phyloP scores from a whole-genome alignment of 2,329 filamentous ascomycete genomes.

The Massarina eburnea region DNA sequence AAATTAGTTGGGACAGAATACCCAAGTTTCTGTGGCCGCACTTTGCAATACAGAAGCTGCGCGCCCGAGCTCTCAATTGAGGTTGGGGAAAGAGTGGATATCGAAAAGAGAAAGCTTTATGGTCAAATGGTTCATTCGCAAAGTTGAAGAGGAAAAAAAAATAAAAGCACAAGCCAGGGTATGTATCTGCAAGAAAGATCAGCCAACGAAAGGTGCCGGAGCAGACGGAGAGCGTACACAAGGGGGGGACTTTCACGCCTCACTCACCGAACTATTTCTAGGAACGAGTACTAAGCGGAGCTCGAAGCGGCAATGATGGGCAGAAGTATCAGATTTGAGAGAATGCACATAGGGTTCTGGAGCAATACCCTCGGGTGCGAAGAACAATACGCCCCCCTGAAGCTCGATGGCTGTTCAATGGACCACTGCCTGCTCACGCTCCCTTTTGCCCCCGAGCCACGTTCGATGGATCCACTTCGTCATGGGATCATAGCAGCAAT shows the following conservation, averaged over 20 bases:
- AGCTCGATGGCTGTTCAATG: background rate
- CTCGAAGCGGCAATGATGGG: background rate
- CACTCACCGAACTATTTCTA: background rate
- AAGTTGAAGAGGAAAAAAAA: background rate
- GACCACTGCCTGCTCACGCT: background rate
- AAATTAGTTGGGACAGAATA: too few relatives aligned
- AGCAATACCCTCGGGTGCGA: background rate
- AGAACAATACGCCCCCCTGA: background rate
- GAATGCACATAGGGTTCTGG: background rate
- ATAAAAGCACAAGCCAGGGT: background rate
- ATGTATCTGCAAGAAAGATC: background rate
- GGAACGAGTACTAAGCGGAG: background rate
- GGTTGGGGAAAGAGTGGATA: background rate
- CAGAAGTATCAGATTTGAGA: background rate
- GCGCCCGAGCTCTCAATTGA: background rate
- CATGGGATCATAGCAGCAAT: slow-evolving; percentile 1
- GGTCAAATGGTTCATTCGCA: background rate
- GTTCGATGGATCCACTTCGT: background rate
- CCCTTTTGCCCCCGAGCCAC: background rate
- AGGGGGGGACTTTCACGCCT: background rate
- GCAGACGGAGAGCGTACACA: background rate
- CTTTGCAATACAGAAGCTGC: too few relatives aligned
- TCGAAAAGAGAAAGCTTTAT: background rate
- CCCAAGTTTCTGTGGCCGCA: too few relatives aligned
- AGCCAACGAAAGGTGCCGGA: background rate